phyloP scores from a whole-genome alignment of 2,329 filamentous ascomycete species.

The Exserohilum rostratum region DNA sequence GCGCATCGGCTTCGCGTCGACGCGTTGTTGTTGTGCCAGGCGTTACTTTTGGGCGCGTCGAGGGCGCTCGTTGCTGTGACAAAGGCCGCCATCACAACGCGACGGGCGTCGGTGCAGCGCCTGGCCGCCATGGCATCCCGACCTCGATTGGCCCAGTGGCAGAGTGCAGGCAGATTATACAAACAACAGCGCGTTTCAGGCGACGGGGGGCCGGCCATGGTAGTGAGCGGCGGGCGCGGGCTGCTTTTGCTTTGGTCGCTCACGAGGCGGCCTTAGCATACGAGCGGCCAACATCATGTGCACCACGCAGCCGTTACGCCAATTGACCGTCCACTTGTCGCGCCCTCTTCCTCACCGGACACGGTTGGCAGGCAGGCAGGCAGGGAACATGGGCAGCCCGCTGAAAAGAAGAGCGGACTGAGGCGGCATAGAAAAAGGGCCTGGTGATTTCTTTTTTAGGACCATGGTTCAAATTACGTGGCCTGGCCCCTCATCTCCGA shows the following conservation, averaged over 20 bases:
- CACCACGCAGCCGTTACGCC: no score
- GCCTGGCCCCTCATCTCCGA: slow-evolving; percentile 16
- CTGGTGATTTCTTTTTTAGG: not conserved
- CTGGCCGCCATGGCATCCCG: not conserved
- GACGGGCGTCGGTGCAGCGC: no score
- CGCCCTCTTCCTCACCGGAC: no score
- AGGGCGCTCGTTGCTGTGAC: slow-evolving; percentile 1
- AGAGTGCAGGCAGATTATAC: no score
- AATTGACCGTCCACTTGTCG: no score
- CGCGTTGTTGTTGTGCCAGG: not conserved
- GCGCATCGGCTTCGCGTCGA: not conserved
- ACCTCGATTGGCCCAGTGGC: no score
- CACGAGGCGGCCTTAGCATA: no score
- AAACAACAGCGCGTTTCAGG: not conserved
- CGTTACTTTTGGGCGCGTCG: slow-evolving; percentile 7
- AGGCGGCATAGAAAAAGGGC: not conserved
- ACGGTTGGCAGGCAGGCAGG: no score
- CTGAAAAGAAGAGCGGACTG: not conserved
- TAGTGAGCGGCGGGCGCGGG: no score
- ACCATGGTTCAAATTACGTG: slow-evolving; percentile 9
- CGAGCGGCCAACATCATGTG: no score
- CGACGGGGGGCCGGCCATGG: not conserved
- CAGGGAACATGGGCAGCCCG: not conserved
- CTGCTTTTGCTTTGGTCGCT: no score
- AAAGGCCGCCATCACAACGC: not conserved